Evolutionary conservation across 2,329 filamentous ascomycete genomes (phyloP).

Genomic region (Gnomoniopsis smithogilvyi): DNA sequence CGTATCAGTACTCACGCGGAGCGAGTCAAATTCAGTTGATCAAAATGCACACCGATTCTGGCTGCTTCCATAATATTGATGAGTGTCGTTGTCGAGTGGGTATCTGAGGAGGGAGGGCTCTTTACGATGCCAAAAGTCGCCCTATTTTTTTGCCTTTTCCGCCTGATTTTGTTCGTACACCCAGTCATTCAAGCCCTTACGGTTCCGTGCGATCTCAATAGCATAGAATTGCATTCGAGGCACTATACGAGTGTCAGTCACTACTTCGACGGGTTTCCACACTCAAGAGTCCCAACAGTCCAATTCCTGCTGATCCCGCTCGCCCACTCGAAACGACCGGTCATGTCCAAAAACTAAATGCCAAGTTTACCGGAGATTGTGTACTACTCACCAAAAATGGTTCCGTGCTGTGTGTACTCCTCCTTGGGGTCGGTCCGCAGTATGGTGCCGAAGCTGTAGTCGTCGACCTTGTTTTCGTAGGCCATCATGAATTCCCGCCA

Average conservation of each 20-base stretch:
- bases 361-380: conserved; percentile 50
- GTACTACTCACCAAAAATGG: conserved; percentile 73
- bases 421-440: conserved; percentile 71
- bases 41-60: too few species aligned
- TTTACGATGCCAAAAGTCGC: neutral
- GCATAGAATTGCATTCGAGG: conserved; percentile 79
- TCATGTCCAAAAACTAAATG: conserved; percentile 66
- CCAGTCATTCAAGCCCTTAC: conserved; percentile 91
- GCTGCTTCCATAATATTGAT: too few species aligned
- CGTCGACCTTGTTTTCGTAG: conserved; percentile 93
- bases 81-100: neutral
- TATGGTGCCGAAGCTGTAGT: conserved; percentile 98
- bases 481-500: conserved; percentile 93
- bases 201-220: conserved; percentile 77
- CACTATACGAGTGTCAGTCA: conserved; percentile 23
- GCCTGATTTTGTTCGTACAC: conserved; percentile 80
- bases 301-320: conserved; percentile 22
- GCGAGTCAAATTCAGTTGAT: neutral
- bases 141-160: conserved; percentile 37
- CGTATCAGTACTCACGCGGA: neutral
- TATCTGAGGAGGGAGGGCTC: neutral
- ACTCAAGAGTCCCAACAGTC: conserved; percentile 49
- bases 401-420: conserved; percentile 85
- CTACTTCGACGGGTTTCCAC: conserved; percentile 40
- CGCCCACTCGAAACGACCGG: conserved; percentile 77